Evolutionary conservation across 2,329 filamentous ascomycete genomes (phyloP).

Genomic region (Colletotrichum truncatum): DNA sequence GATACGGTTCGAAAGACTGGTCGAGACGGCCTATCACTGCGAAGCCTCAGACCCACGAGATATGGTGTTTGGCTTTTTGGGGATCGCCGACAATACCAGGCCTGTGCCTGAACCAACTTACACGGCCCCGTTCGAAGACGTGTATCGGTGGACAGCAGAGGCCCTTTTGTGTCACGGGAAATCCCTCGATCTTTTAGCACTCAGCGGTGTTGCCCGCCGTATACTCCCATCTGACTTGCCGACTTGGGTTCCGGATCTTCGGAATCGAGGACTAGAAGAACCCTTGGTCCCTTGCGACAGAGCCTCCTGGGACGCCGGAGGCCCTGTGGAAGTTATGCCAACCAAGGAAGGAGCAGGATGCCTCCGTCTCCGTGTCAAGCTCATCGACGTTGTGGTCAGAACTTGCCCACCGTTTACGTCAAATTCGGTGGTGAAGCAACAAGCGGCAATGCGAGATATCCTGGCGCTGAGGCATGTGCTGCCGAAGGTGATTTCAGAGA

Average conservation of each 20-base stretch:
- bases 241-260: not conserved
- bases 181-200: not conserved
- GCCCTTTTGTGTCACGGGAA: not conserved
- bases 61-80: not conserved
- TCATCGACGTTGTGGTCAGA: not conserved
- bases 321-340: not conserved
- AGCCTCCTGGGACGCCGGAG: not conserved
- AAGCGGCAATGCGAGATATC: not conserved
- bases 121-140: not conserved
- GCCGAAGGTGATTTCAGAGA: not conserved
- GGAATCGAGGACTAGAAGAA: not conserved
- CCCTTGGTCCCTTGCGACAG: not conserved
- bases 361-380: not conserved
- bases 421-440: not conserved
- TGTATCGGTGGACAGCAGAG: not conserved
- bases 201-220: not conserved
- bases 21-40: not conserved
- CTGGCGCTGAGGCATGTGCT: not conserved
- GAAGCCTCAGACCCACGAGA: not conserved
- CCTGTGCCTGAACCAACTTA: not conserved
- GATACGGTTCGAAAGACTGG: not conserved
- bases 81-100: not conserved
- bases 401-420: not conserved
- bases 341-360: not conserved
- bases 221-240: not conserved